Percentiles rank a stretch among this genome's conserved stretches.
These are phyloP conservation scores for Eruca vesicaria DNA, from an alignment of 441 rosid species.

Conservation along the genomic window DNA sequence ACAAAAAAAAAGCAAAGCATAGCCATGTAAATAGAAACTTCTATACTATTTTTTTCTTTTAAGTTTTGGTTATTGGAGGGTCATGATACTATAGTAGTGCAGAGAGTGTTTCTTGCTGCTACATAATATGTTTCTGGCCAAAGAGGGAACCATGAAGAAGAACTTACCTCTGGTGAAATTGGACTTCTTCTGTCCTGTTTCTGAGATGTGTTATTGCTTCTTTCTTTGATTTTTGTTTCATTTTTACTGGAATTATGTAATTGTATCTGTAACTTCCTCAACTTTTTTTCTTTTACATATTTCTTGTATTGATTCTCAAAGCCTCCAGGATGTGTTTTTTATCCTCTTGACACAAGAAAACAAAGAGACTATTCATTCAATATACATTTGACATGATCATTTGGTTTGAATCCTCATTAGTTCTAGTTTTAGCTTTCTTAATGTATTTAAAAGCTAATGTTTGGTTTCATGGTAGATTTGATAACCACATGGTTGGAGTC, in stretches of 20 bases:
- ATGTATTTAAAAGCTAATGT: neutral
- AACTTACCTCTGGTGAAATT: conserved; percentile 35
- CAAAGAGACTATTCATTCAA: conserved; percentile 17
- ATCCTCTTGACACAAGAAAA: conserved; percentile 31
- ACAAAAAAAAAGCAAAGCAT: conserved; percentile 12
- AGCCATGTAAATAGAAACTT: conserved; percentile 48
- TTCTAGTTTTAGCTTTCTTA: neutral
- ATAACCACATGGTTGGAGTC: conserved; percentile 14
- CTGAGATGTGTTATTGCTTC: conserved; percentile 34
- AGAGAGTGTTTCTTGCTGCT: conserved; percentile 41
- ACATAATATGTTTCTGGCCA: conserved; percentile 15
- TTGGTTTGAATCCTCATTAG: neutral
- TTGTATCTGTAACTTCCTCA: conserved; percentile 33
- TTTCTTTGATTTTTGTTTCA: conserved; percentile 3
- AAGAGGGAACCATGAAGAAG: conserved; percentile 29
- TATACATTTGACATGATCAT: neutral
- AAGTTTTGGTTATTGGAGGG: conserved; percentile 33
- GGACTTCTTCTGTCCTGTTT: conserved; percentile 38
- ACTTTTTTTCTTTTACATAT: conserved; percentile 24
- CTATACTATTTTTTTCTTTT: neutral
- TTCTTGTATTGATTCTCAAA: conserved; percentile 35
- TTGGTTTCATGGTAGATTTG: conserved; percentile 17
- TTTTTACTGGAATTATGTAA: conserved; percentile 27
- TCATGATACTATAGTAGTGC: conserved; percentile 27
- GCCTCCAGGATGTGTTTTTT: conserved; percentile 29